Evolutionary conservation across 768 basidiomycete genomes (phyloP).

Genomic region (Austroboletus eburneus): DNA sequence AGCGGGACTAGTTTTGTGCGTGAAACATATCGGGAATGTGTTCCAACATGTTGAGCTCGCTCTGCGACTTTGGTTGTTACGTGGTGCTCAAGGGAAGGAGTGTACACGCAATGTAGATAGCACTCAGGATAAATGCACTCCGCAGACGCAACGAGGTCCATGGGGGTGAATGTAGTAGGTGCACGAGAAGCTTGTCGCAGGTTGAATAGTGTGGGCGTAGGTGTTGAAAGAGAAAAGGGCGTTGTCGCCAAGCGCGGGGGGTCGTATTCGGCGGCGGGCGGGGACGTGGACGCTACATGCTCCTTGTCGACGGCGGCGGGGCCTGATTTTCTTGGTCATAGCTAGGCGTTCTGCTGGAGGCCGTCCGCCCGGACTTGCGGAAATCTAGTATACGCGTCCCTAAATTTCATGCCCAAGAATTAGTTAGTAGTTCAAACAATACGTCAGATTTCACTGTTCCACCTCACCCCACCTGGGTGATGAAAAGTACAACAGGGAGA

Average conservation of each 20-base stretch:
- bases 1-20: slow-evolving; percentile 94
- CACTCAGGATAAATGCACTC: slow-evolving; percentile 96
- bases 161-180: slow-evolving; percentile 86
- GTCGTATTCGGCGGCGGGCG: slow-evolving; percentile 42
- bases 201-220: slow-evolving; percentile 74
- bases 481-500: too few relatives aligned
- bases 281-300: slow-evolving; percentile 44
- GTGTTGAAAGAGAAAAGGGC: slow-evolving; percentile 72
- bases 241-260: slow-evolving; percentile 69
- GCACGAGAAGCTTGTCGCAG: slow-evolving; percentile 78
- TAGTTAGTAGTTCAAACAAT: too few relatives aligned
- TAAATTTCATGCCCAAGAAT: too few relatives aligned
- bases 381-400: too few relatives aligned
- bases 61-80: slow-evolving; percentile 63
- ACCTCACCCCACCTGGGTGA: too few relatives aligned
- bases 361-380: too few relatives aligned
- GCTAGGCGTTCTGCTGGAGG: too few relatives aligned
- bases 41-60: slow-evolving; percentile 73
- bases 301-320: slow-evolving; percentile 32
- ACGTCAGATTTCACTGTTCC: too few relatives aligned
- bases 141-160: slow-evolving; percentile 87
- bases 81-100: slow-evolving; percentile 78
- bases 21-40: slow-evolving; percentile 97
- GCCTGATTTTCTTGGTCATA: too few relatives aligned
- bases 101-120: slow-evolving; percentile 90